A percentile compares a stretch with the other conserved stretches of the same genome.
Conservation (phyloP, 1,139 yeast genomes). For the Wickerhamomyces sp. region DNA sequence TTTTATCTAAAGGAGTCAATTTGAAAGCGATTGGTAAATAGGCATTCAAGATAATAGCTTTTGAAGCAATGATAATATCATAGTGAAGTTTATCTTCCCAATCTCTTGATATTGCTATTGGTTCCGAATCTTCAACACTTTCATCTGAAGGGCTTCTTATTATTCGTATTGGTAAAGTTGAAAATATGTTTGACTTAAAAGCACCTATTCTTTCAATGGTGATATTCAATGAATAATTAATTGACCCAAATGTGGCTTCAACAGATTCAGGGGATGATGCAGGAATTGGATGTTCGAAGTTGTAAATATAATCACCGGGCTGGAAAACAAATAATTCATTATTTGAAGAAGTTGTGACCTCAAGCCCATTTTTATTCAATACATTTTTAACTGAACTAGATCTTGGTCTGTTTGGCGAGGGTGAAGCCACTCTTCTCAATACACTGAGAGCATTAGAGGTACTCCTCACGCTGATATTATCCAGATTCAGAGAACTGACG, state of each 20-base stretch:
- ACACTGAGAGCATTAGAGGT: conserved; percentile 14
- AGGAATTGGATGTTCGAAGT: conserved; percentile 85
- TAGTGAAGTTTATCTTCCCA: conserved; percentile 93
- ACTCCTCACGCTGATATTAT: conserved; percentile 7
- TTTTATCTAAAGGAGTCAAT: conserved; percentile 82
- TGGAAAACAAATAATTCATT: conserved; percentile 38
- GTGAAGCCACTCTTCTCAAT: conserved; percentile 22
- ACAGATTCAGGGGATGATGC: conserved; percentile 81
- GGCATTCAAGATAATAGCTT: conserved; percentile 79
- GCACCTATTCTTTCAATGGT: conserved; percentile 73
- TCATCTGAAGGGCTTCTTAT: conserved; percentile 75
- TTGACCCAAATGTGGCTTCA: conserved; percentile 76
- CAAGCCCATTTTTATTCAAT: not conserved
- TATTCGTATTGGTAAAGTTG: conserved; percentile 58
- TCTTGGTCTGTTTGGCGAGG: conserved; percentile 19
- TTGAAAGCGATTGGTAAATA: conserved; percentile 80
- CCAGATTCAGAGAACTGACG: conserved; percentile 16
- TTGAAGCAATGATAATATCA: conserved; percentile 86
- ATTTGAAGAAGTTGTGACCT: not conserved
- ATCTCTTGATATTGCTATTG: conserved; percentile 81
- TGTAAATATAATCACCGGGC: conserved; percentile 89
- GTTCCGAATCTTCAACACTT: conserved; percentile 85
- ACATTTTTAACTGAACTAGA: conserved; percentile 13
- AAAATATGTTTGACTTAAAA: conserved; percentile 71
- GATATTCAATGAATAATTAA: conserved; percentile 65